phyloP scores from a whole-genome alignment of 768 basidiomycete species.

The Hemileccinum impolitum region DNA sequence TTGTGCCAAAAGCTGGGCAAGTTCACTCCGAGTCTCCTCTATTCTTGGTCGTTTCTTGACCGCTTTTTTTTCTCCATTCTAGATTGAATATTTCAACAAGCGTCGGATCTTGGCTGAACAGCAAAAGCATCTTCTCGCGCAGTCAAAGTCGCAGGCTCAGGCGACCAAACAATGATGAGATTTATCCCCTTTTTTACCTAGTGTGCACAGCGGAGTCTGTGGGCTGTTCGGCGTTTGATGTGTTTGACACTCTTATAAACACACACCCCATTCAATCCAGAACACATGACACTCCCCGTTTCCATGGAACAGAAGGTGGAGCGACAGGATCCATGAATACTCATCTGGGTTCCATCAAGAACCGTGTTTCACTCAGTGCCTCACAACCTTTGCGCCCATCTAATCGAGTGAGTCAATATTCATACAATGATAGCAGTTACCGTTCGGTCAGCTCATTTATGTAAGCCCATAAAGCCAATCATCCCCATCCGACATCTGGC shows the following conservation, averaged over 20 bases:
- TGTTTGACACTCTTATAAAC: slow-evolving; percentile 2
- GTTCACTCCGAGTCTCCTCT: too few relatives aligned
- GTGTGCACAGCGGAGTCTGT: background rate
- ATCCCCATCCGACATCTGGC: background rate
- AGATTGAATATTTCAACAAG: slow-evolving; percentile 97
- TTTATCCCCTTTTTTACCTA: background rate
- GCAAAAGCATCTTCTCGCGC: slow-evolving; percentile 67
- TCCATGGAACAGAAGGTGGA: background rate
- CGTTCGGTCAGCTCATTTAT: background rate
- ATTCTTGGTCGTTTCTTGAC: background rate
- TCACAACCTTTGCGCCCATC: too few relatives aligned
- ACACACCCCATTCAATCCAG: background rate
- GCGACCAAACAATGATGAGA: slow-evolving; percentile 24
- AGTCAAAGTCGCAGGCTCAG: slow-evolving; percentile 37
- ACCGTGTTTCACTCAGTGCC: too few relatives aligned
- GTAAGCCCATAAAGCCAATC: background rate
- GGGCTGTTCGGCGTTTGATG: slow-evolving; percentile 1
- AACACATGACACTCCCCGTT: background rate
- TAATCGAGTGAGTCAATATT: background rate
- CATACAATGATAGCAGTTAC: background rate
- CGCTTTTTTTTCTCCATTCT: background rate
- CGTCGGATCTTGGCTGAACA: slow-evolving; percentile 77
- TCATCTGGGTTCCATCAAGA: too few relatives aligned
- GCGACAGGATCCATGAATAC: too few relatives aligned
- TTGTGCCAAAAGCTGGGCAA: slow-evolving; percentile 90